Percentiles rank a stretch among this genome's conserved stretches.
These are phyloP conservation scores for Sporobolomyces pararoseus DNA, from an alignment of 768 basidiomycete species.

Conservation along the genomic window DNA sequence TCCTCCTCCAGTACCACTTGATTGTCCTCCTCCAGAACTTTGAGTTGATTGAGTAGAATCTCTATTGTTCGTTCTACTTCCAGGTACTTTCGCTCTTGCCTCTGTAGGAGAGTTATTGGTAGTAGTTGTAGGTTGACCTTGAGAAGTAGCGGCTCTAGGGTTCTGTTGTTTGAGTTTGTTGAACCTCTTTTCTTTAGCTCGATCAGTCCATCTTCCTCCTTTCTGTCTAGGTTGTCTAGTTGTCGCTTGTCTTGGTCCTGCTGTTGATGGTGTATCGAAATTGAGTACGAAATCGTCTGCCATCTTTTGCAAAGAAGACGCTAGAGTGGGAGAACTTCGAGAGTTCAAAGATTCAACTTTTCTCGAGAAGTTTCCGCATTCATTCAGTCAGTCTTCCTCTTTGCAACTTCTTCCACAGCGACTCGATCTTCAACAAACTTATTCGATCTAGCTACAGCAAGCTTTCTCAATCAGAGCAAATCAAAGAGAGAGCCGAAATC, in stretches of 20 bases:
- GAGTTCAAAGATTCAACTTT: not conserved
- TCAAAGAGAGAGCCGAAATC: not conserved
- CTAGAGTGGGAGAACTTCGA: not conserved
- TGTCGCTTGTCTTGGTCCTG: conserved; percentile 14
- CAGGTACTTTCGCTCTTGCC: conserved; percentile 45
- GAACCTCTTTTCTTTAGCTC: conserved; percentile 54
- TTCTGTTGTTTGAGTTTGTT: conserved; percentile 48
- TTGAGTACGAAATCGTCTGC: conserved; percentile 46
- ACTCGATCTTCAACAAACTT: too few relatives aligned
- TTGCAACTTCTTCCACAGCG: too few relatives aligned
- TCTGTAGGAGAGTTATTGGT: conserved; percentile 49
- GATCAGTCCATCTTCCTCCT: conserved; percentile 54
- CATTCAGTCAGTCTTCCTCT: too few relatives aligned
- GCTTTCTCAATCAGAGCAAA: not conserved
- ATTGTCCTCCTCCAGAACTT: conserved; percentile 19
- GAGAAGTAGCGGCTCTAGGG: conserved; percentile 55
- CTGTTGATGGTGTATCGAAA: conserved; percentile 38
- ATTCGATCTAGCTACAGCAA: too few relatives aligned
- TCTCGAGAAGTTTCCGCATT: too few relatives aligned
- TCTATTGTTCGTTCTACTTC: conserved; percentile 1
- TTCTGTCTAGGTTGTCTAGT: conserved; percentile 40
- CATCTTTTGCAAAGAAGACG: conserved; percentile 4
- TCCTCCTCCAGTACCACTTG: conserved; percentile 10
- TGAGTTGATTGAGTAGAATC: conserved; percentile 50
- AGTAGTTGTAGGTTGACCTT: conserved; percentile 7